Conservation (phyloP, 306 rosid species). For the Vigna radiata region DNA sequence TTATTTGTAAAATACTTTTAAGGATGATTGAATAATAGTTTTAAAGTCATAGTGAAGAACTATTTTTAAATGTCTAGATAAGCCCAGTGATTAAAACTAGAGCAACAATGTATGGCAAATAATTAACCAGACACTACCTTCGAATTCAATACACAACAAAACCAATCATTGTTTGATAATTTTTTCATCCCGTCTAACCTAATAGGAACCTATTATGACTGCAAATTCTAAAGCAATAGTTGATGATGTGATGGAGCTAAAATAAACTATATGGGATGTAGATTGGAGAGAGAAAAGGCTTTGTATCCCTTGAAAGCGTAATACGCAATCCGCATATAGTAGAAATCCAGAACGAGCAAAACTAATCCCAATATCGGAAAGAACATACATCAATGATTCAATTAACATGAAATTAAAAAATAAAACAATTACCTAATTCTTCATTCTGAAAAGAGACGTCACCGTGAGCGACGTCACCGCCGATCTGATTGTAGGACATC, state of each 20-base stretch:
- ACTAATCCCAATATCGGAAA: constrained; percentile 81
- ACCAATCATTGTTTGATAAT: too few species aligned
- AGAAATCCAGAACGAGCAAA: constrained; percentile 91
- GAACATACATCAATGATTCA: constrained; percentile 49
- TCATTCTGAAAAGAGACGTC: not conserved
- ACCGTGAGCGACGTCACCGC: constrained; percentile 98
- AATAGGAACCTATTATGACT: too few species aligned
- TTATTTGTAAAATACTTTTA: too few species aligned
- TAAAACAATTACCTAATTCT: not conserved
- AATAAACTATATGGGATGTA: constrained; percentile 70
- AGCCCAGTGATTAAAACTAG: too few species aligned
- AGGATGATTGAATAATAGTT: too few species aligned
- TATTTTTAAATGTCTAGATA: too few species aligned
- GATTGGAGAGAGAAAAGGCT: constrained; percentile 92
- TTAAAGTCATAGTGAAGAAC: too few species aligned
- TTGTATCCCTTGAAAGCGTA: constrained; percentile 91
- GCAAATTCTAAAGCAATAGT: too few species aligned
- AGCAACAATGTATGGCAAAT: too few species aligned
- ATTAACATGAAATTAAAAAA: not conserved
- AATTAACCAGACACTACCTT: too few species aligned
- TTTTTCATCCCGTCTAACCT: too few species aligned
- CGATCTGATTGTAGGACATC: constrained; percentile 83
- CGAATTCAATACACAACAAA: too few species aligned
- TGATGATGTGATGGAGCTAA: not conserved
- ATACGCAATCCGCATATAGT: constrained; percentile 94